Evolutionary conservation across 176 grass and related monocot species (phyloP).

Genomic region (Juncus inflexus): DNA sequence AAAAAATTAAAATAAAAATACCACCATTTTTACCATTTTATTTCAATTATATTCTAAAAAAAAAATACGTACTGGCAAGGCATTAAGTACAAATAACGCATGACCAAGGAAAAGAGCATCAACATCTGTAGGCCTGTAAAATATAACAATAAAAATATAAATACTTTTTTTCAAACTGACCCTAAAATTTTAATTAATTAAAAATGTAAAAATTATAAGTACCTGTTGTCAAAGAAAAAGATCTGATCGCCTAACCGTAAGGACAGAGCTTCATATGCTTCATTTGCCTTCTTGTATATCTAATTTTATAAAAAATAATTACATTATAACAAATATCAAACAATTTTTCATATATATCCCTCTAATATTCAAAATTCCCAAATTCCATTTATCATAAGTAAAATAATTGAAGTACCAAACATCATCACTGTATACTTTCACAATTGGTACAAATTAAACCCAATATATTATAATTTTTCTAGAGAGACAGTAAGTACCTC

Average conservation of each 20-base stretch:
- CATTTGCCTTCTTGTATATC: conserved; percentile 79
- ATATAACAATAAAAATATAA: conserved; percentile 19
- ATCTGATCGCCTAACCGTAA: conserved; percentile 52
- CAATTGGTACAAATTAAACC: background rate
- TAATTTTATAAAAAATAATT: conserved; percentile 39
- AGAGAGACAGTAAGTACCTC: conserved; percentile 44
- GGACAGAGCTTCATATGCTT: conserved; percentile 76
- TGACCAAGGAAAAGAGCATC: conserved; percentile 96
- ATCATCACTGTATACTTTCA: background rate
- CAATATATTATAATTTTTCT: background rate
- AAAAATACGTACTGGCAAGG: conserved; percentile 58
- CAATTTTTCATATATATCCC: background rate
- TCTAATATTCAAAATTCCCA: background rate
- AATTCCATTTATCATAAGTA: background rate
- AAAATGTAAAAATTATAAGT: conserved; percentile 21
- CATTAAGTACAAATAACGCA: conserved; percentile 77
- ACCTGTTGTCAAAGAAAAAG: conserved; percentile 88
- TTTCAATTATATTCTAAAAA: conserved; percentile 29
- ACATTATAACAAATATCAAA: conserved; percentile 18
- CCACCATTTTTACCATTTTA: background rate
- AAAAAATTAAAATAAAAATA: background rate
- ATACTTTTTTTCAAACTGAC: conserved; percentile 4
- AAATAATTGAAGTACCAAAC: background rate
- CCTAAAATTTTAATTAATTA: conserved; percentile 18
- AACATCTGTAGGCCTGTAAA: conserved; percentile 70